A percentile compares a stretch with the other conserved stretches of the same genome.
Evolutionary conservation across 371 early-diverging fungal genomes (phyloP).

Genomic region (Apophysomyces elegans): DNA sequence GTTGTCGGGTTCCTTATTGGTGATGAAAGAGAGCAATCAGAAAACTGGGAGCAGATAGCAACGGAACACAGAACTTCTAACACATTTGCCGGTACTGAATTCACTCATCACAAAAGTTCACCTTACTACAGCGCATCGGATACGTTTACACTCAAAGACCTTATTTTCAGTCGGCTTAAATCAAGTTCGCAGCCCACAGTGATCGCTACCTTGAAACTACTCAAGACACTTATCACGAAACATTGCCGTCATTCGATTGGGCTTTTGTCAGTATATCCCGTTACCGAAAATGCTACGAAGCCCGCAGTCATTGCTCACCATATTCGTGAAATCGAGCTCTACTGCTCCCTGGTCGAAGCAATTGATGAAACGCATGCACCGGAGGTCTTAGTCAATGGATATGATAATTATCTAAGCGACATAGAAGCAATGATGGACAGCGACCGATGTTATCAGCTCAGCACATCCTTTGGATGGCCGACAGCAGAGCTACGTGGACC

Average conservation of each 20-base stretch:
- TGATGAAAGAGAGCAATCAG: slow-evolving; percentile 35
- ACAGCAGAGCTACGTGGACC: slow-evolving; percentile 1
- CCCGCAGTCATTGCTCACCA: slow-evolving; percentile 42
- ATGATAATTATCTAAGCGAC: slow-evolving; percentile 74
- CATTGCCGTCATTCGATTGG: slow-evolving; percentile 73
- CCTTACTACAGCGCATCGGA: slow-evolving; percentile 47
- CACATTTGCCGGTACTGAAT: slow-evolving; percentile 21
- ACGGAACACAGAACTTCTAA: background rate
- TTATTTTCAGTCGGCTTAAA: slow-evolving; percentile 72
- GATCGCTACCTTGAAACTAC: slow-evolving; percentile 74
- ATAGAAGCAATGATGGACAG: slow-evolving; percentile 65
- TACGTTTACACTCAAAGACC: slow-evolving; percentile 72
- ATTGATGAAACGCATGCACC: slow-evolving; percentile 53
- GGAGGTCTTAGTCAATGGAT: slow-evolving; percentile 58
- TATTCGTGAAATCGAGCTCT: slow-evolving; percentile 62
- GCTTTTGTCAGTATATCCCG: slow-evolving; percentile 63
- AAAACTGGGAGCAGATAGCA: slow-evolving; percentile 15
- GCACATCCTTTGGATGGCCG: slow-evolving; percentile 16
- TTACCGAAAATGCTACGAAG: slow-evolving; percentile 1
- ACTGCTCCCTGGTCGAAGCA: slow-evolving; percentile 63
- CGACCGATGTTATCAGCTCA: slow-evolving; percentile 57
- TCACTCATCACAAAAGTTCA: slow-evolving; percentile 27
- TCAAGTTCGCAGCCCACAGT: slow-evolving; percentile 70
- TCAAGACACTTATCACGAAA: slow-evolving; percentile 70
- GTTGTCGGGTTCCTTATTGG: slow-evolving; percentile 73